Evolutionary conservation across 2,329 filamentous ascomycete species (phyloP).

Genomic region (Claviceps humidiphila): DNA sequence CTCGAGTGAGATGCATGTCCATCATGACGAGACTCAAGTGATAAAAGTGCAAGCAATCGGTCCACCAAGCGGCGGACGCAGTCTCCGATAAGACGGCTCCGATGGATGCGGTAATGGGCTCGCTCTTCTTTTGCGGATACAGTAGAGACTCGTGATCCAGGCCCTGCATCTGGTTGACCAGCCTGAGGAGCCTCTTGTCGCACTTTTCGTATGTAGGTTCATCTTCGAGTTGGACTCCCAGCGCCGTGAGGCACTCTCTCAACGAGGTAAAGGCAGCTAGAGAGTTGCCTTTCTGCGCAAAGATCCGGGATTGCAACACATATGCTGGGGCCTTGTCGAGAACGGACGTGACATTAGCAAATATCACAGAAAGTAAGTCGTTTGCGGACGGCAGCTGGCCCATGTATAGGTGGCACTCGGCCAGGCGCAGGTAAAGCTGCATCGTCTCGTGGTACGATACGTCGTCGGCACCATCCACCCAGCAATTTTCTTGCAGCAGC

Average conservation of each 20-base stretch:
- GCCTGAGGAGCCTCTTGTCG: slow-evolving; percentile 56
- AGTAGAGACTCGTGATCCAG: slow-evolving; percentile 38
- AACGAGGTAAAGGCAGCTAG: slow-evolving; percentile 55
- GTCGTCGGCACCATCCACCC: slow-evolving; percentile 57
- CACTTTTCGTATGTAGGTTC: slow-evolving; percentile 62
- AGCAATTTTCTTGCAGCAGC: slow-evolving; percentile 68
- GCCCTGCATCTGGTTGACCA: slow-evolving; percentile 45
- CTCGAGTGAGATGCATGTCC: slow-evolving; percentile 48
- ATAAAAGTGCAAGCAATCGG: slow-evolving; percentile 58
- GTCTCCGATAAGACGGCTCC: slow-evolving; percentile 61
- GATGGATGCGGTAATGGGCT: slow-evolving; percentile 45
- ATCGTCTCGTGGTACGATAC: slow-evolving; percentile 79
- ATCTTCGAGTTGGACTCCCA: slow-evolving; percentile 54
- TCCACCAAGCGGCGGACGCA: slow-evolving; percentile 60
- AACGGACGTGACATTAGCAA: slow-evolving; percentile 54
- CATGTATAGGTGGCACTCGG: slow-evolving; percentile 74
- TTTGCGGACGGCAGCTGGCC: slow-evolving; percentile 56
- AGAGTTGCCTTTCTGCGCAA: slow-evolving; percentile 60
- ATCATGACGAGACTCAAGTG: slow-evolving; percentile 55
- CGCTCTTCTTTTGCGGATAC: slow-evolving; percentile 27
- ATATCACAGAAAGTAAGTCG: slow-evolving; percentile 54
- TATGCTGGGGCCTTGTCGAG: slow-evolving; percentile 76
- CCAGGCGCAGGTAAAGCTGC: slow-evolving; percentile 62
- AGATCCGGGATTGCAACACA: slow-evolving; percentile 69
- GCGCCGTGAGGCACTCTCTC: slow-evolving; percentile 54